A percentile compares a stretch with the other conserved stretches of the same genome.
Evolutionary conservation across 2,329 filamentous ascomycete species (phyloP).

Genomic region (Daldinia sp.): DNA sequence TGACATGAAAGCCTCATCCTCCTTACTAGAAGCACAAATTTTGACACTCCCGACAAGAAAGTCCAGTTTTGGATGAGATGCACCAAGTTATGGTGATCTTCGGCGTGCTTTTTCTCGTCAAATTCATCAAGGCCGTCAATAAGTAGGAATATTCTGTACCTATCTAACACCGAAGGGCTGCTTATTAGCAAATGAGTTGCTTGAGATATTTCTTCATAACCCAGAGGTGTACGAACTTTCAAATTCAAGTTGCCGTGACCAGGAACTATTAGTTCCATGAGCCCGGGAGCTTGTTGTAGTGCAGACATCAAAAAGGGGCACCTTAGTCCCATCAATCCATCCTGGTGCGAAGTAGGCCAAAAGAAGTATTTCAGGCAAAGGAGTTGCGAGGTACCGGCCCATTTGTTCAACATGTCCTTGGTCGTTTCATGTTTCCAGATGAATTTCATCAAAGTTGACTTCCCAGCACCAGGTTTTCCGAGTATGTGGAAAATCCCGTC

Average conservation of each 20-base stretch:
- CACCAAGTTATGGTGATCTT: not conserved
- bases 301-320: not conserved
- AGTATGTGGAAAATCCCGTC: not conserved
- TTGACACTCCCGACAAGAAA: not conserved
- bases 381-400: not conserved
- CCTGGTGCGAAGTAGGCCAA: not conserved
- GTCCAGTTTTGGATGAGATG: not conserved
- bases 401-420: not conserved
- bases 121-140: not conserved
- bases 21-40: not conserved
- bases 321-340: not conserved
- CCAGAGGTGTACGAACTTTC: not conserved
- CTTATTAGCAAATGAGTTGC: not conserved
- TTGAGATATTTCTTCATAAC: not conserved
- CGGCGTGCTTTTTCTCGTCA: not conserved
- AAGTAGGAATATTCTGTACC: not conserved
- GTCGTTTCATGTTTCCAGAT: not conserved
- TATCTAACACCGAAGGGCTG: not conserved
- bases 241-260: not conserved
- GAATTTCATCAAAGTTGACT: not conserved
- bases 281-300: not conserved
- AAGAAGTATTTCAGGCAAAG: conserved; percentile 1
- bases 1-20: not conserved
- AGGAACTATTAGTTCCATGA: not conserved
- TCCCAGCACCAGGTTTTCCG: not conserved